A percentile compares a stretch with the other conserved stretches of the same genome.
Evolutionary conservation across 2,329 filamentous ascomycete species (phyloP).

Genomic region (Epichloe scottii): DNA sequence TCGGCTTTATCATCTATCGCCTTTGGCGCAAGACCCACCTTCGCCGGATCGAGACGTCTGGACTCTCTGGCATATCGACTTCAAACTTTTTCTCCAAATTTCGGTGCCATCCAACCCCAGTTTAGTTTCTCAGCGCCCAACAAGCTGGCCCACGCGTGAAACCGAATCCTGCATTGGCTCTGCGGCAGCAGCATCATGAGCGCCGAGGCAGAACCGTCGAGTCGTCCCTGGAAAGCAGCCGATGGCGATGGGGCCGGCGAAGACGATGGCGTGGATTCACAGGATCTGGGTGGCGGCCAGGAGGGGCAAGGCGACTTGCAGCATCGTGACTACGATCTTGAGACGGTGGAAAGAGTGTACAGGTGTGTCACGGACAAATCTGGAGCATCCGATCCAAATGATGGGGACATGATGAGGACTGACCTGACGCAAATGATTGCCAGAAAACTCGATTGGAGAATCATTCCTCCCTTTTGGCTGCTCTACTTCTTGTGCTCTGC

Average conservation of each 20-base stretch:
- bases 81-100: background rate
- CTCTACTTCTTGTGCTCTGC: constrained; percentile 88
- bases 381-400: background rate
- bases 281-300: background rate
- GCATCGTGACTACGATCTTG: constrained; percentile 30
- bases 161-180: too few species aligned
- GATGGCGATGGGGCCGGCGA: background rate
- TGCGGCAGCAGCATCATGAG: background rate
- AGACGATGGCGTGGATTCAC: constrained; percentile 7
- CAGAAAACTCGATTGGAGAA: constrained; percentile 44
- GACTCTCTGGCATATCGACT: background rate
- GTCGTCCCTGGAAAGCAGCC: background rate
- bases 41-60: background rate
- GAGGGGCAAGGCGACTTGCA: constrained; percentile 1
- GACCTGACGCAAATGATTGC: background rate
- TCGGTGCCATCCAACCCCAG: too few species aligned
- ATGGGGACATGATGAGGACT: background rate
- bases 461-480: constrained; percentile 67
- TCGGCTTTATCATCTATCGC: background rate
- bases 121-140: too few species aligned
- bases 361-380: constrained; percentile 14
- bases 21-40: background rate
- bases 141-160: too few species aligned
- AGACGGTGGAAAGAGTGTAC: constrained; percentile 43
- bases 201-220: background rate